phyloP scores from a whole-genome alignment of 2,329 filamentous ascomycete species.

The Ampelomyces quisqualis region DNA sequence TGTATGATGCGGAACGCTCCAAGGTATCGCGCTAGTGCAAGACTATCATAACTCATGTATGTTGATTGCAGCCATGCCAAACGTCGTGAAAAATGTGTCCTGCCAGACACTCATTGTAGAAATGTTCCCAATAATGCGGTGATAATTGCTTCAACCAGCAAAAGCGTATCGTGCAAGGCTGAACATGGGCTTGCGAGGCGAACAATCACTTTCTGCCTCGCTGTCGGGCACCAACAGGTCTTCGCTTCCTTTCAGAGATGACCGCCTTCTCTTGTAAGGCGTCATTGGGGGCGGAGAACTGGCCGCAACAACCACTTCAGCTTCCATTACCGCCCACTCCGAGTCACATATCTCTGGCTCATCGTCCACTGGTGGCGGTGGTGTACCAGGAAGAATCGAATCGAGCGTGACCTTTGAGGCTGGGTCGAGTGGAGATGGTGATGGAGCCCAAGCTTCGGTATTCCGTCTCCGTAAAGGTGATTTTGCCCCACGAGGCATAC shows the following conservation, averaged over 20 bases:
- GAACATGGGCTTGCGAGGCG: conserved; percentile 39
- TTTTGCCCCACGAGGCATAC: conserved; percentile 3
- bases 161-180: conserved; percentile 46
- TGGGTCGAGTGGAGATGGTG: conserved; percentile 7
- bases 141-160: conserved; percentile 19
- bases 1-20: conserved; percentile 7
- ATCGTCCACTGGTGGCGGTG: conserved; percentile 8
- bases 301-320: conserved; percentile 36
- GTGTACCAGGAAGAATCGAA: conserved; percentile 9
- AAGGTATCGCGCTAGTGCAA: conserved; percentile 1
- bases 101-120: conserved; percentile 8
- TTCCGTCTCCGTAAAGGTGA: conserved; percentile 9
- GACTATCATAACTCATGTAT: conserved; percentile 1
- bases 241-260: conserved; percentile 47
- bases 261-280: conserved; percentile 19
- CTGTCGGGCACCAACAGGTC: conserved; percentile 51
- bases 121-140: conserved; percentile 7
- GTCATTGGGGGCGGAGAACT: conserved; percentile 28
- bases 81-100: conserved; percentile 5
- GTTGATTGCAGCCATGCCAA: conserved; percentile 1
- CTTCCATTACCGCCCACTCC: conserved; percentile 31
- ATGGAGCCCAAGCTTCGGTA: conserved; percentile 11
- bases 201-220: conserved; percentile 42
- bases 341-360: conserved; percentile 23
- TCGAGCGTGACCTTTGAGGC: conserved; percentile 5